Base-by-base conservation (phyloP, 1,284 basidiomycete species). In the Rhodotorula sp. region DNA sequence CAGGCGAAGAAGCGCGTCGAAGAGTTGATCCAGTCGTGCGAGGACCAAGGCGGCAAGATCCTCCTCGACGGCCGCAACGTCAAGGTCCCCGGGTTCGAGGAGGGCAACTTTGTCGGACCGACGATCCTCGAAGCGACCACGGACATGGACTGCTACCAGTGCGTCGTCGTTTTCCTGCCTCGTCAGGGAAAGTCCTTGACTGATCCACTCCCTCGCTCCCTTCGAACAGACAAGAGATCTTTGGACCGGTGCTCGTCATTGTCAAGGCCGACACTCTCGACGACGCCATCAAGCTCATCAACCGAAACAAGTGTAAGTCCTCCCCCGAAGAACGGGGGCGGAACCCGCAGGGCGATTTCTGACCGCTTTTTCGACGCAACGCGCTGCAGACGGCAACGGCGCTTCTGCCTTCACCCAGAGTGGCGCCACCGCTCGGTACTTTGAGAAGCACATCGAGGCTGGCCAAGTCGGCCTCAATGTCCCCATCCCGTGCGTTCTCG, bases 351-450 rank as follows among this genome's bases (percentile, higher is more conserved):
- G 34, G 34, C 34, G 34, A 6, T 34, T 34, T 34, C 34, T 34
- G 34, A 34, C 34, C 34, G 34, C 34, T 5, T 34, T 34, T 34
- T 34, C 34, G 34, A 34, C 34, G 34, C 34, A 34, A 34, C 34
- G 34, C 3, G 62, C 64, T 16, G n/a, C 67, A 78, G 76, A 81
- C 78, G 85, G 95, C 4, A 98, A 98, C 80, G 96, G 95, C 46
- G 88, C 93, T n/a, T 91, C 93, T 31, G 93, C 97, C 80, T 98
- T 97, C 82, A 99, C 96, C 47, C 92, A 95, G 83, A 93, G 91
- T 62, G 96, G 96, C n/a, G 91, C 95, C 47, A 93, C 93, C 12
- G 95, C 93, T 29, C 88, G 96, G 72, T 92, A 91, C 83, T 99
- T 97, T 76, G 95, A 99, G 83, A 86, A 86, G 59, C 86, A 90